Base-by-base conservation (phyloP, 352 stramenopile species). In the Phytophthora multivora region DNA sequence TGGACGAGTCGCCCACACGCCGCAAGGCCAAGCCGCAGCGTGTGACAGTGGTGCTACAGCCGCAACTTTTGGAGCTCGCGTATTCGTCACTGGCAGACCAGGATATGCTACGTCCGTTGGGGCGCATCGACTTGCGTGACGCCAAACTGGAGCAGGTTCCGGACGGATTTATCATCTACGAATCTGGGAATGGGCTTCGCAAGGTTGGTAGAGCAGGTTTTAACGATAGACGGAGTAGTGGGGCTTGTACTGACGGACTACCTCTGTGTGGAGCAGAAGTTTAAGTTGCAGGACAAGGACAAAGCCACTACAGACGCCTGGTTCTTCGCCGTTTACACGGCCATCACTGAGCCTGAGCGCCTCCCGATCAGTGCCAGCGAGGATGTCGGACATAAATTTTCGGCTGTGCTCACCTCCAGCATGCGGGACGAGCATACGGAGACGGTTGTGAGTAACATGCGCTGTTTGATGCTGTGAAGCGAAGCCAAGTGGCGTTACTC, bases 241-340 rank as follows among this genome's bases (percentile, higher is more conserved):
- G 13, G 11, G 30, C 25, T 8, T 39, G 23, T 40, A 8, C 46
- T 63, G 26, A 55, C 30, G 16, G n/a, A 33, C 4, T 30, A 16
- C 26, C 21, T 42, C 18, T 47, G 13, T 62, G 15, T 59, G 50
- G 39, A 48, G 30, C 40, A 91, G 82, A 90, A 84, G 49, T 40
- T 90, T 57, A 88, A 88, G 58, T 74, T 93, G 35, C 80, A 90
- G 51, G 83, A 91, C 63, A 82, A 79, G 50, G 84, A 93, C 69
- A 88, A 88, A 49, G 78, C 77, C 30, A 91, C 80, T 12, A 89
- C 74, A 0, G 84, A 93, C 40, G 84, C 82, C 25, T 93, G 84
- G 84, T 93, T 93, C 69, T 80, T 83, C 28, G 82, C 80, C 3
- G 77, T 91, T 40, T 93, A 93, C 63, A 74, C 75, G 31, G 75